Conservation (phyloP, 805 yeast genomes). For the Lipomyces spencermartinsiae region DNA sequence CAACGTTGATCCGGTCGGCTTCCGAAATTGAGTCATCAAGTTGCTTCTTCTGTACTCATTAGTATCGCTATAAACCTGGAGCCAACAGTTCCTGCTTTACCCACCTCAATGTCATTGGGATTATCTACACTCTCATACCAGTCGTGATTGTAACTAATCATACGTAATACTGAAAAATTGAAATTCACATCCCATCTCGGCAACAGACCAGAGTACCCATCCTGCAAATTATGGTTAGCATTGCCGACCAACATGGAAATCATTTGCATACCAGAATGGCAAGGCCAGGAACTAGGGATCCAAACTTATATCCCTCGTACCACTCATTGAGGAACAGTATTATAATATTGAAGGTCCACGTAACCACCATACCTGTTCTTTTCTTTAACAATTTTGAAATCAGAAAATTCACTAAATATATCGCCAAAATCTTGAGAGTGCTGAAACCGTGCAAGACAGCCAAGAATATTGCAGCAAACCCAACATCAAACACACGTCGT, state of each 20-base stretch:
- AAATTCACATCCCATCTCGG: slow-evolving; percentile 95
- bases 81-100: not conserved
- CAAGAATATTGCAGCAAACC: slow-evolving; percentile 72
- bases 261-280: slow-evolving; percentile 48
- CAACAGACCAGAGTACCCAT: slow-evolving; percentile 75
- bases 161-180: slow-evolving; percentile 84
- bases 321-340: slow-evolving; percentile 79
- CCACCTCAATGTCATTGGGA: slow-evolving; percentile 32
- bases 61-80: not conserved
- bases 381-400: slow-evolving; percentile 49
- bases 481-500: slow-evolving; percentile 70
- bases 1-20: slow-evolving; percentile 67
- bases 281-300: slow-evolving; percentile 51
- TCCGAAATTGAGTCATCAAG: slow-evolving; percentile 52
- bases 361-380: slow-evolving; percentile 40
- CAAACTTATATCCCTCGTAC: slow-evolving; percentile 61
- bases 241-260: not conserved
- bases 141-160: slow-evolving; percentile 84
- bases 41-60: slow-evolving; percentile 26
- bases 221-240: slow-evolving; percentile 19
- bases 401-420: slow-evolving; percentile 59
- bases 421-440: slow-evolving; percentile 63
- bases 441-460: slow-evolving; percentile 83
- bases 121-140: slow-evolving; percentile 46
- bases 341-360: slow-evolving; percentile 84